Evolutionary conservation across 2,329 filamentous ascomycete genomes (phyloP), one percentile per base, ranked within the genome.

Genomic region (Fusarium sp.): DNA sequence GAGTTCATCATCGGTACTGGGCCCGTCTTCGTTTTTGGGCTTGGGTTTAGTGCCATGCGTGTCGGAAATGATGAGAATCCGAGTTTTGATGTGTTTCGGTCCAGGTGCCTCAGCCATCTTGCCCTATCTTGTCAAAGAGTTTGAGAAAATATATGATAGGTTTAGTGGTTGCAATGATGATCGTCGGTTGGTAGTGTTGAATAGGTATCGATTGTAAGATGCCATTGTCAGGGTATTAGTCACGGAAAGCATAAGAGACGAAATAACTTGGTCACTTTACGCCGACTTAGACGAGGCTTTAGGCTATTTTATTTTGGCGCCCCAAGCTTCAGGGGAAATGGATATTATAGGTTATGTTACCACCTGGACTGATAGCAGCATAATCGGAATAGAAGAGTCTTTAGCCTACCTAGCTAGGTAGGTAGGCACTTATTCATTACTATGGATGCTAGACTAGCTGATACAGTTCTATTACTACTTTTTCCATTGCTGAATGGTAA

Each of bases 41-140:
- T 68, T 72, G 20, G 71, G 73, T 37, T 54, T 51, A 48, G 59
- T 55, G 25, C 75, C 78, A 57, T 82, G 80, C 0, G 80, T 82
- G 63, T 82, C 80, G 18, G 80, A 82, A 47, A 82, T 75, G 65
- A 82, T 78, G 62, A 82, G 75, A 42, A 82, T 47, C n/a, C 78
- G 77, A 3, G 79, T 81, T 51, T 77, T 81, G 66, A 81, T 66
- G 9, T 59, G 70, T 18, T 59, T 43, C 4, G 62, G 55, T 37
- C 48, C 40, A 27, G 25, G 6, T n/a, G 32, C 16, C 12, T 56
- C 48, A 4, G 69, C 14, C 69, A 72, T 72, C 27, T 28, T 59
- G 27, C 6, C 28, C 28, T 30, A 14, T 30, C 12, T 13, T 30
- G 28, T 30, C 28, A 30, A 30, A 6, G 12, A 30, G 12, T 30